These are phyloP conservation scores for Ceratorhiza oryzae-sativae DNA, from an alignment of 1,284 basidiomycete species.

Conservation along the genomic window DNA sequence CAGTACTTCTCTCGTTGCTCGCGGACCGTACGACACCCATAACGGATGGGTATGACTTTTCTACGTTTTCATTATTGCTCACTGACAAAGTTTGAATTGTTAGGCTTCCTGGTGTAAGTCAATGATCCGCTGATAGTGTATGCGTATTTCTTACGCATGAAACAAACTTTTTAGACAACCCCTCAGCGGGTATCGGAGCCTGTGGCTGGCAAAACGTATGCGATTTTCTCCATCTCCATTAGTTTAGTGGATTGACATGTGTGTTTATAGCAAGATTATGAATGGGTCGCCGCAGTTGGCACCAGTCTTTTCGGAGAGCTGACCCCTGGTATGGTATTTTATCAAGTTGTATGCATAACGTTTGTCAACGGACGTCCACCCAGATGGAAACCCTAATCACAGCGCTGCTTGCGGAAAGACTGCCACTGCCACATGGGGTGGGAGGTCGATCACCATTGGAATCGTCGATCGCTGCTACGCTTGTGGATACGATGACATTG, in stretches of 20 bases:
- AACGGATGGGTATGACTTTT: not conserved
- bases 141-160: not conserved
- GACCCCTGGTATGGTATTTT: no score
- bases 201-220: no score
- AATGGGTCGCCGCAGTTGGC: no score
- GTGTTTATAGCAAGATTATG: no score
- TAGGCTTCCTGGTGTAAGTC: not conserved
- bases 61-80: not conserved
- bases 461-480: conserved; percentile 23
- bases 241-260: no score
- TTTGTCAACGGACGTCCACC: no score
- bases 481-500: conserved; percentile 6
- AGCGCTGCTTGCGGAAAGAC: not conserved
- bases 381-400: not conserved
- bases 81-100: not conserved
- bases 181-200: not conserved
- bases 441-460: not conserved
- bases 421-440: not conserved
- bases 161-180: no score
- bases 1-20: not conserved
- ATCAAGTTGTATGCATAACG: no score
- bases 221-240: no score
- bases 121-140: not conserved
- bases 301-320: no score
- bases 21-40: not conserved